Evolutionary conservation across 2,329 filamentous ascomycete genomes (phyloP).

Genomic region (Fusarium cicatricum): DNA sequence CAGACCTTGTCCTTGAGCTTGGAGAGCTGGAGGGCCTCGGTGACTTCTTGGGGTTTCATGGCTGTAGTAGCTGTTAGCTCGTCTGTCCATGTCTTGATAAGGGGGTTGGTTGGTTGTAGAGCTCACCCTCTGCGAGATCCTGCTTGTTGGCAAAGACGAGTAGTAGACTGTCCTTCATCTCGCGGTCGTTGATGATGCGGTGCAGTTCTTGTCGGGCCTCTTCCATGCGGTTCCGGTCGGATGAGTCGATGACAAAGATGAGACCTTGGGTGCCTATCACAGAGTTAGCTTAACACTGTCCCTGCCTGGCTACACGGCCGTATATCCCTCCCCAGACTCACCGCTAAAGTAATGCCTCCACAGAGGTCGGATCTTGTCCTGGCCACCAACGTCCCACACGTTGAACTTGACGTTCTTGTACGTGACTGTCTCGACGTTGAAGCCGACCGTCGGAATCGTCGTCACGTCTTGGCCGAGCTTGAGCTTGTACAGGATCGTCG

Average conservation of each 20-base stretch:
- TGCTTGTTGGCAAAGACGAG: constrained; percentile 99
- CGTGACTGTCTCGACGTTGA: constrained; percentile 98
- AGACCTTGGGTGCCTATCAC: constrained; percentile 87
- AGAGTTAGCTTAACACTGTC: constrained; percentile 10
- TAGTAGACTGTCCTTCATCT: constrained; percentile 95
- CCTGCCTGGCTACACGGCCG: neutral
- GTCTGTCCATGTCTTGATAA: neutral
- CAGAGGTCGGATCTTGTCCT: constrained; percentile 97
- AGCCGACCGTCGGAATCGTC: constrained; percentile 97
- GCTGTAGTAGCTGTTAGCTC: constrained; percentile 56
- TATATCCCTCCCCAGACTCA: constrained; percentile 47
- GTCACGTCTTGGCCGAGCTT: constrained; percentile 98
- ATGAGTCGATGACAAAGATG: constrained; percentile 98
- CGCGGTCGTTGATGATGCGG: constrained; percentile 96
- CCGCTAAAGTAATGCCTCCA: constrained; percentile 98
- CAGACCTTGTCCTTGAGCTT: constrained; percentile 85
- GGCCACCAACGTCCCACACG: constrained; percentile 98
- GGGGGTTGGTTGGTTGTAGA: neutral
- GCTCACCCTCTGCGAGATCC: constrained; percentile 81
- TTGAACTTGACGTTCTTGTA: constrained; percentile 99
- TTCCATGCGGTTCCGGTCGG: constrained; percentile 88
- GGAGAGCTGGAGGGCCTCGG: constrained; percentile 76
- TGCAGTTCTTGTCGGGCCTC: constrained; percentile 94
- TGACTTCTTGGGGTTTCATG: constrained; percentile 82
- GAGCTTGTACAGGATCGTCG: constrained; percentile 98